These are phyloP conservation scores for Pleurotus pulmonarius DNA, from an alignment of 768 basidiomycete genomes.

Conservation along the genomic window DNA sequence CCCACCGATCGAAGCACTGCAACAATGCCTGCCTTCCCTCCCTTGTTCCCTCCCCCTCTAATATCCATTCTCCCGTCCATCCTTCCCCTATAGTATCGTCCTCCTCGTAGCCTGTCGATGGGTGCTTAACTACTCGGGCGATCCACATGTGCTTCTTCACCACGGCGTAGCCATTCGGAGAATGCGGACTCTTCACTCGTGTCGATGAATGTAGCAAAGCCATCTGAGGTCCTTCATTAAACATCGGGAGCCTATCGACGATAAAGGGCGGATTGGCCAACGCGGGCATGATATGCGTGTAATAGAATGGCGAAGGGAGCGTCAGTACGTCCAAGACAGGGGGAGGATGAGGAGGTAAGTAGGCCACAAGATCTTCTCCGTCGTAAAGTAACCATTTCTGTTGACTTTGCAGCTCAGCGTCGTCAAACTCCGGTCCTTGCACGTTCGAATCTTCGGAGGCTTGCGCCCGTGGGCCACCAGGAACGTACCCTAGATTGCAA, in stretches of 20 bases:
- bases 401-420: constrained; percentile 6
- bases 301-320: constrained; percentile 77
- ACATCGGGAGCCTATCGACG: constrained; percentile 32
- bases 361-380: constrained; percentile 58
- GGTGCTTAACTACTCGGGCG: constrained; percentile 36
- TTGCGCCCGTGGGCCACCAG: constrained; percentile 31
- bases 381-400: constrained; percentile 73
- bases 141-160: constrained; percentile 68
- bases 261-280: constrained; percentile 32
- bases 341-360: constrained; percentile 51
- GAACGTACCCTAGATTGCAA: constrained; percentile 79
- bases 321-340: constrained; percentile 54
- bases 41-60: constrained; percentile 75
- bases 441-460: constrained; percentile 21
- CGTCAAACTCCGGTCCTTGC: constrained; percentile 12
- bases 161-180: constrained; percentile 53
- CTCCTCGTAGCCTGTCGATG: constrained; percentile 10
- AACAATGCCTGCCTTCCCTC: constrained; percentile 57
- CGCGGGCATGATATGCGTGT: constrained; percentile 56
- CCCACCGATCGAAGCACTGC: constrained; percentile 45
- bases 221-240: constrained; percentile 41
- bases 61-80: constrained; percentile 74
- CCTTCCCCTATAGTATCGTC: constrained; percentile 39
- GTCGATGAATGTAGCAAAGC: constrained; percentile 41
- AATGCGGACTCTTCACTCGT: constrained; percentile 56